Base-by-base conservation (phyloP, 768 basidiomycete genomes). In the Mycena filopes region DNA sequence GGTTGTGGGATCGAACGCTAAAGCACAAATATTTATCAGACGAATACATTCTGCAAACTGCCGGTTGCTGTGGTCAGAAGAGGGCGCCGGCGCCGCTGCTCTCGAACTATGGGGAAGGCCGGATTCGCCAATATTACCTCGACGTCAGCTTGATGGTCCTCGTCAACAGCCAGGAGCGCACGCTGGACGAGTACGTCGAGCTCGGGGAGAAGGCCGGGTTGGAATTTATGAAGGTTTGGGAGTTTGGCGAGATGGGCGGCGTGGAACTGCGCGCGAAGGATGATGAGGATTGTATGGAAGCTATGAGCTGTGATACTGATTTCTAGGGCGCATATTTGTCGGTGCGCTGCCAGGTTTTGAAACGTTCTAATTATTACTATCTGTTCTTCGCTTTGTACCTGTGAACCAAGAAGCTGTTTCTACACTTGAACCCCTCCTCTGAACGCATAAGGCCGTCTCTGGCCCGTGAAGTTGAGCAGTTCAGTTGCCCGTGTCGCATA, bases 201-300 rank as follows among this genome's bases (percentile, higher is more conserved):
- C 63, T 64, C 26, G 67, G 59, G 23, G 57, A 59, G 53, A n/a
- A 63, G 41, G 56, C 53, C 2, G 63, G 67, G 31, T 48, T 68
- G 38, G 49, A 50, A 45, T 65, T 68, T 40, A 28, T 65, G 43
- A 60, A 53, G 59, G 59, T 68, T 15, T 68, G 67, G 67, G 67
- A 64, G 58, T 68, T 68, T 43, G 67, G 67, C 21, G 67, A 68
- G 20, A 60, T 64, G 63, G 57, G 63, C n/a, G 67, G 67, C 7
- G 67, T 68, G 41, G 67, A 68, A 16, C 25, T 68, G 29, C 60
- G 59, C 50, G 58, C 48, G 16, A 43, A 65, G 20, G 56, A 45
- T 36, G 12, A 53, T 33, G 56, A 45, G 26, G 12, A 53, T 33
- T 51, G 38, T 18, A 38, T 21, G 8, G 31, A 9, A 15, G n/a